Evolutionary conservation across 345 rosid genomes (phyloP).

Genomic region (Moricandia moricandioides): DNA sequence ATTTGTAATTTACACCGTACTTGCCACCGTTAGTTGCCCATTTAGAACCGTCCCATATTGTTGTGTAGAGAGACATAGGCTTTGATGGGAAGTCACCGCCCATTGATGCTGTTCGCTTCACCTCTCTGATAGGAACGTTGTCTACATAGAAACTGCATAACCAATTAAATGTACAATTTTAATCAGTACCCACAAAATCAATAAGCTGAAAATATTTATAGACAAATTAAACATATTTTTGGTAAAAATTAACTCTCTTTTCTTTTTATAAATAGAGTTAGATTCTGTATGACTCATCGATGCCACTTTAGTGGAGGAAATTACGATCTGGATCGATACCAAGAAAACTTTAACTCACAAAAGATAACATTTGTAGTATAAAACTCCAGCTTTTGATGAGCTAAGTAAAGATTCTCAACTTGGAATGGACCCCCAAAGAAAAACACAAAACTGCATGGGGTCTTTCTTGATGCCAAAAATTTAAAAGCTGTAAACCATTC

Average conservation of each 20-base stretch:
- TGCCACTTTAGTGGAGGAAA: neutral
- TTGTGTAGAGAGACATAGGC: slow-evolving; percentile 93
- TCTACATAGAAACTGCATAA: slow-evolving; percentile 76
- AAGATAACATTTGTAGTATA: slow-evolving; percentile 3
- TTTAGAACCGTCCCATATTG: slow-evolving; percentile 97
- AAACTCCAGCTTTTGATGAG: slow-evolving; percentile 22
- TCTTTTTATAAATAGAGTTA: neutral
- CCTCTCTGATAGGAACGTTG: slow-evolving; percentile 72
- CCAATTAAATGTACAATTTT: neutral
- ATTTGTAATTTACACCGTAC: slow-evolving; percentile 87
- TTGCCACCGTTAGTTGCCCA: slow-evolving; percentile 99
- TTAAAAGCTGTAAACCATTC: slow-evolving; percentile 34
- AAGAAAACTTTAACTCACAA: neutral
- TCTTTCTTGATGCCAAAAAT: slow-evolving; percentile 27
- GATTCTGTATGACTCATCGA: slow-evolving; percentile 9
- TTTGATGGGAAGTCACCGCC: slow-evolving; percentile 88
- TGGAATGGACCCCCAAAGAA: slow-evolving; percentile 30
- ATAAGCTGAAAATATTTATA: neutral
- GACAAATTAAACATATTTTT: neutral
- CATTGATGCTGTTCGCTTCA: slow-evolving; percentile 63
- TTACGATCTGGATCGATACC: neutral
- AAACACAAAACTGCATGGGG: slow-evolving; percentile 10
- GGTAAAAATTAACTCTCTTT: neutral
- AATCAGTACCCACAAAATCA: slow-evolving; percentile 1
- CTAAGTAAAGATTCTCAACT: slow-evolving; percentile 28